These are phyloP conservation scores for Ganoderma lucidum DNA, from an alignment of 1,284 basidiomycete species.

Conservation along the genomic window DNA sequence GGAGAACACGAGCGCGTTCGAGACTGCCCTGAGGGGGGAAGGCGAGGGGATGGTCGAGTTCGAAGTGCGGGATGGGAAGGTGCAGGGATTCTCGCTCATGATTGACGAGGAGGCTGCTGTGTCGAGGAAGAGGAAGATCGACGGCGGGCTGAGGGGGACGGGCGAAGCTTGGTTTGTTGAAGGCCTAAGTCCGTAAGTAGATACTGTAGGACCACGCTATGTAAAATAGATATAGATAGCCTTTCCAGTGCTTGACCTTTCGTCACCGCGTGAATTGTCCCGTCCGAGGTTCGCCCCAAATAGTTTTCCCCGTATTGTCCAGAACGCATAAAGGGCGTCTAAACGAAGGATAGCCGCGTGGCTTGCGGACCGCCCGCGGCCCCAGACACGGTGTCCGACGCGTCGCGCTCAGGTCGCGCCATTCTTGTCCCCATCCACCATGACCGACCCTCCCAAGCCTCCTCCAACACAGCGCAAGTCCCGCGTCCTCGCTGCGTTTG, in stretches of 20 bases:
- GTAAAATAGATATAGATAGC: not conserved
- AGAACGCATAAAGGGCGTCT: not conserved
- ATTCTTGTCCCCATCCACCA: constrained; percentile 13
- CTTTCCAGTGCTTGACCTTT: not conserved
- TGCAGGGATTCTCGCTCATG: constrained; percentile 31
- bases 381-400: constrained; percentile 2
- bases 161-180: constrained; percentile 40
- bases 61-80: constrained; percentile 25
- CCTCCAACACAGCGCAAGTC: constrained; percentile 27
- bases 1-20: constrained; percentile 36
- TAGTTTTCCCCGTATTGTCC: not conserved
- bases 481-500: constrained; percentile 35
- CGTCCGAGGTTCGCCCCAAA: not conserved
- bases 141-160: constrained; percentile 28
- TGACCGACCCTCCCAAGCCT: constrained; percentile 23
- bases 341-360: not conserved
- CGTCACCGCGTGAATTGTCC: not conserved
- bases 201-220: not conserved
- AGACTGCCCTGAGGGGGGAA: constrained; percentile 29
- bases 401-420: constrained; percentile 1
- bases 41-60: constrained; percentile 33
- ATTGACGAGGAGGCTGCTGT: constrained; percentile 28
- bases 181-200: constrained; percentile 15
- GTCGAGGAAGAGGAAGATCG: constrained; percentile 27
- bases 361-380: not conserved